Evolutionary conservation across 2,329 filamentous ascomycete species (phyloP), one percentile per base, ranked within the genome.

Genomic region (Coniochaeta sp.): DNA sequence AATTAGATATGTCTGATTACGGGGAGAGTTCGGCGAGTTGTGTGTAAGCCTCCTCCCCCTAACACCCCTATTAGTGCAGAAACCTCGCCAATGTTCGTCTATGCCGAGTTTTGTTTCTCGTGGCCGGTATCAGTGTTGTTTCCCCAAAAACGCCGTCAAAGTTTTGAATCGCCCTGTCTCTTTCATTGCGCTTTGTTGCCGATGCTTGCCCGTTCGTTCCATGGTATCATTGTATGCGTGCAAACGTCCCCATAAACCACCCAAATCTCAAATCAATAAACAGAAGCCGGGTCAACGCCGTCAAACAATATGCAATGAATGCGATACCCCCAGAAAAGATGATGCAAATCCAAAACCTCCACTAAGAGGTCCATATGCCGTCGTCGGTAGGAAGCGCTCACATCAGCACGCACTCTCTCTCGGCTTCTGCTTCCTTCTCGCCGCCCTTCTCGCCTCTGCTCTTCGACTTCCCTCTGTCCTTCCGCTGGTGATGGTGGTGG

Each of bases 361-460:
- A 5, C 42, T 7, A 26, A 22, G 42, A 47, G 19, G 24, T 38
- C 44, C 24, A 30, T 52, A 17, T 28, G 47, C 26, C 14, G 2
- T 30, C 24, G 24, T 28, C 12, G 8, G 12, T 12, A 36, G 28
- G n/a, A 22, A 56, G 30, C 34, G 30, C 38, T 57, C 38, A 73
- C 68, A 72, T 71, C n/a, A 73, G 63, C 6, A 64, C 57, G 58
- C 70, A 72, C 61, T 71, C 70, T 55, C 70, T 65, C 58, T 72
- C 70, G 1, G 70, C 40, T 9, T 60, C 70, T 1, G 70, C 40
- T 6, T 60, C 38, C 64, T 66, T 50, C 59, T 63, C 59, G 50
- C 62, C 59, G 4, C 56, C 62, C 56, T 61, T 62, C 24, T 62
- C 55, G 4, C 19, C 8, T 3, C 56, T 57, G 22, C 55, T 58